Conservation (phyloP, 2,329 filamentous ascomycete species). For the Penicillium sp. region DNA sequence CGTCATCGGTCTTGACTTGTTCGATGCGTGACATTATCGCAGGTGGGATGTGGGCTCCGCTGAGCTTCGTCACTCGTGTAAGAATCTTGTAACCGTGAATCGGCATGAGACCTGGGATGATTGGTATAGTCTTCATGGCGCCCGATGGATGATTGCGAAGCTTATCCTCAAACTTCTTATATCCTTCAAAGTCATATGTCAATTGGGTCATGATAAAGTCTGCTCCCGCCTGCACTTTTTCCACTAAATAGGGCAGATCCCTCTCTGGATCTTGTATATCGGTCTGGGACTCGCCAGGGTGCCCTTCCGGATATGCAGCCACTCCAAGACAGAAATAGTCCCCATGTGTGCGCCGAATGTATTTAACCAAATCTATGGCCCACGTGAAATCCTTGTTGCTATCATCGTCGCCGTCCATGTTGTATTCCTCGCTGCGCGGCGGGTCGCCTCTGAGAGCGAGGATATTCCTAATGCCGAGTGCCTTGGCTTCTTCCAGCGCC, state of each 20-base stretch:
- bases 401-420: conserved; percentile 57
- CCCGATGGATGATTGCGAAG: conserved; percentile 79
- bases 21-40: conserved; percentile 62
- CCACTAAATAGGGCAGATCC: conserved; percentile 82
- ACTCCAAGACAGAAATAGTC: conserved; percentile 97
- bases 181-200: conserved; percentile 87
- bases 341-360: conserved; percentile 80
- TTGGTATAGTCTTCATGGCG: conserved; percentile 77
- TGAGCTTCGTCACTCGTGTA: conserved; percentile 87
- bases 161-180: conserved; percentile 71
- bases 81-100: conserved; percentile 97
- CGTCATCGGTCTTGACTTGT: conserved; percentile 44
- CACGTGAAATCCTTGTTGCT: conserved; percentile 78
- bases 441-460: conserved; percentile 88
- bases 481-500: conserved; percentile 85
- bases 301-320: conserved; percentile 91
- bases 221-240: conserved; percentile 86
- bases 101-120: conserved; percentile 94
- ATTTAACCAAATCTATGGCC: conserved; percentile 82
- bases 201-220: conserved; percentile 99
- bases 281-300: conserved; percentile 85
- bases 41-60: conserved; percentile 76
- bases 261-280: conserved; percentile 62
- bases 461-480: conserved; percentile 87
- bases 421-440: conserved; percentile 83